Base-by-base conservation (phyloP, 306 rosid genomes). In the Malus asiatica region DNA sequence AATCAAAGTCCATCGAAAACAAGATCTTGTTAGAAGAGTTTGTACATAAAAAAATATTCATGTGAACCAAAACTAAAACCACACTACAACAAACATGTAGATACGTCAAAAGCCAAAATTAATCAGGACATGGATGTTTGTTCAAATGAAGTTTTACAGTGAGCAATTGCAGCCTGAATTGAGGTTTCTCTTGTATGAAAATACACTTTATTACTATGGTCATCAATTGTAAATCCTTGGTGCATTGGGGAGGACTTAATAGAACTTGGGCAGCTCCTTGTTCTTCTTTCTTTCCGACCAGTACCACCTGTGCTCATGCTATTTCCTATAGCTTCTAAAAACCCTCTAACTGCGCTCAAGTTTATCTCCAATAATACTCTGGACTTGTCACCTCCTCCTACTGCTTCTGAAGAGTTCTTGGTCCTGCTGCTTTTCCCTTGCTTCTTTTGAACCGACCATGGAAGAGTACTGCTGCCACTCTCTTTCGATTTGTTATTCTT, bases 111-210 rank as follows among this genome's bases (percentile, higher is more conserved):
- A 57, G 15, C 66, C 23, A 76, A 80, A 81, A 78, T 71, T 82
- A 77, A 66, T 61, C 66, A 61, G 45, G 44, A 64, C 10, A 8
- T 64, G 68, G 84, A 77, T 12, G 78, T 33, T 46, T 81, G 84
- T 15, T 81, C 77, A 42, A 79, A 66, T 73, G 90, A 89, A 74
- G 75, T 81, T 53, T 89, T 89, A 68, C 93, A 89, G 64, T 89
- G 86, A 27, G 89, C 84, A 83, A 89, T 82, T 72, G 93, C 89
- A n/a, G 88, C 83, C 74, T 85, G 87, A 80, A 89, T 78, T 18
- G 87, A 85, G 55, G 44, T 84, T 6, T 89, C 86, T 75, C 52
- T 46, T 8, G 82, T 12, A 67, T 51, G 73, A 19, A 75, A n/a
- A 11, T 18, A 18, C 23, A 64, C 68, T 32, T 32, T 64, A 32